Percentiles rank a stretch among this genome's conserved stretches.
These are phyloP conservation scores for Tulasnella sp. DNA, from an alignment of 768 basidiomycete species.

Conservation along the genomic window DNA sequence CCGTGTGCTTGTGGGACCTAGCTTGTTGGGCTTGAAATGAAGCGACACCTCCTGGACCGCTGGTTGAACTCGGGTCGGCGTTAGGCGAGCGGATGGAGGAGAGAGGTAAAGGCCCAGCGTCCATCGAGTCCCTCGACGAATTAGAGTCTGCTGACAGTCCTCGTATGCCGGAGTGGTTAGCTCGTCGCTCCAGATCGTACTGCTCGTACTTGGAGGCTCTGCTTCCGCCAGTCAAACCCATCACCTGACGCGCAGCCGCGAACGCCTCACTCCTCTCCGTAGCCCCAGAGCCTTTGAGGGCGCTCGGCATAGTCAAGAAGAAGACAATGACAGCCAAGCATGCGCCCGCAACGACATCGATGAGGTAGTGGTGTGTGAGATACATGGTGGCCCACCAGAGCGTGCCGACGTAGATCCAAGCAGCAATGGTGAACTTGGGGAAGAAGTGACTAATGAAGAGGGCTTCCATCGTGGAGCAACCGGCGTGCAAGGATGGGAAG, in stretches of 20 bases:
- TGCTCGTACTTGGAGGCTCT: constrained; percentile 62
- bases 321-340: constrained; percentile 85
- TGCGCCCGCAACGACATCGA: constrained; percentile 92
- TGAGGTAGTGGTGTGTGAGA: constrained; percentile 96
- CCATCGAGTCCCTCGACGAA: constrained; percentile 45
- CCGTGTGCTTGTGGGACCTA: constrained; percentile 68
- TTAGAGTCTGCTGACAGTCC: constrained; percentile 23
- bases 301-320: constrained; percentile 81
- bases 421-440: constrained; percentile 59
- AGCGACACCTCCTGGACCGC: constrained; percentile 33
- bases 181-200: constrained; percentile 60
- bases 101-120: constrained; percentile 21
- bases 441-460: constrained; percentile 95
- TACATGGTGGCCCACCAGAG: constrained; percentile 99
- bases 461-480: constrained; percentile 84
- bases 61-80: constrained; percentile 31
- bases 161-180: constrained; percentile 15
- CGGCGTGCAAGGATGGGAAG: constrained; percentile 91
- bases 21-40: neutral
- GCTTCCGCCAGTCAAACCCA: constrained; percentile 29
- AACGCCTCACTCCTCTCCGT: constrained; percentile 19
- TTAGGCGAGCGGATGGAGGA: constrained; percentile 26
- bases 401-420: constrained; percentile 78
- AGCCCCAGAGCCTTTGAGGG: constrained; percentile 4
- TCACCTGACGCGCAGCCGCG: constrained; percentile 12